Evolutionary conservation across 805 yeast species (phyloP), one percentile per base, ranked within the genome.

Genomic region (Zygoascus flipseniorum): DNA sequence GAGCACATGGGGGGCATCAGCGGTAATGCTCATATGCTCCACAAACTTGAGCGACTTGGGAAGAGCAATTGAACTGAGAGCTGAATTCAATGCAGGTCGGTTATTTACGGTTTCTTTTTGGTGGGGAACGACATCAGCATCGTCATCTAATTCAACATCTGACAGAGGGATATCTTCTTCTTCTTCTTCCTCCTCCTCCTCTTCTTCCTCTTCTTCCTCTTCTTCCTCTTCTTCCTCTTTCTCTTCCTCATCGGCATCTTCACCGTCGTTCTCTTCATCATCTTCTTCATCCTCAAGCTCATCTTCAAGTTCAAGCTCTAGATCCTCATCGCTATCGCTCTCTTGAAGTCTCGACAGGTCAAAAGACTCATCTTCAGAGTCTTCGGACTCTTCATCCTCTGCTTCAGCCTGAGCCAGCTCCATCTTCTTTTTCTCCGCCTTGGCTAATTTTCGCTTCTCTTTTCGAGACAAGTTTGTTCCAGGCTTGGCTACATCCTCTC

Each of bases 61-160:
- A 19, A 73, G 62, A 37, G 58, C 61, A 50, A 73, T 63, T 8
- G 63, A 32, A 13, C 60, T 57, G 16, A 67, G 58, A 20, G 71
- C 57, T 47, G 62, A 63, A 42, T 59, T 56, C 43, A 73, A 63
- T 2, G 99, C 98, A n/a, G 86, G 83, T 47, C 74, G 76, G 72
- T 93, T 92, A 71, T 93, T 89, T 58, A 92, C 75, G 11, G 97
- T 90, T 50, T 89, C 77, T 68, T 90, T 90, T 54, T 93, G 89
- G 70, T 85, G 82, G 48, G 98, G 97, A 39, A 92, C 89, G 46
- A 90, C 81, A 68, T 93, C 99, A 16, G 96, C 96, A 66, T 90
- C 97, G 1, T 93, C 87, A 64, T 89, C 97, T 44, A 88, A 72
- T 64, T 92, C 97, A 26, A 85, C 97, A 52, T 89, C 97, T 0